Base-by-base conservation (phyloP, 257 asterid genomes). In the Salvia rosmarinus region DNA sequence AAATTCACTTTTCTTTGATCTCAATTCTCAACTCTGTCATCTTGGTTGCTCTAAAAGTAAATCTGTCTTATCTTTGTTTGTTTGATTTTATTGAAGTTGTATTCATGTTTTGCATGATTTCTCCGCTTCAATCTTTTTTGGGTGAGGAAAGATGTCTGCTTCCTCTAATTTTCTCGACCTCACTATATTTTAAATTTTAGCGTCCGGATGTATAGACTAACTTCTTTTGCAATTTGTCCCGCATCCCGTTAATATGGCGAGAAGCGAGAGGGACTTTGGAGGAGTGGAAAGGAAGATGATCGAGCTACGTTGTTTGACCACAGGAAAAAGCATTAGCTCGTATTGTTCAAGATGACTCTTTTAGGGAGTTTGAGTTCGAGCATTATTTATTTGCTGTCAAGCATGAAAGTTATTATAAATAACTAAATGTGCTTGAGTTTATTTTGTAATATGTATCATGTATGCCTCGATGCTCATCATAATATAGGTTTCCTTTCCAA, bases 331-430 rank as follows among this genome's bases (percentile, higher is more conserved):
- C 87, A 73, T 81, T 94, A 77, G 82, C 88, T 35, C 96, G 85
- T 79, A 94, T 94, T 78, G 87, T 94, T 78, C 91, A 82, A 69
- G 95, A 94, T 58, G 99, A 91, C 80, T 88, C 97, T 50, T 91
- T 94, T 77, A 85, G 96, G 86, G 96, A 94, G 77, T 94, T 91
- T 73, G 97, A 94, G 78, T 94, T 94, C 90, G 83, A 93, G 83
- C 99, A 94, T 84, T 94, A 94, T 82, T 85, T 94, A 72, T 94
- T 94, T 86, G 88, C 83, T 89, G 98, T 82, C 96, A n/a, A n/a
- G n/a, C n/a, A n/a, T n/a, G n/a, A n/a, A n/a, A n/a, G n/a, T n/a
- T n/a, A n/a, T n/a, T n/a, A n/a, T n/a, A n/a, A n/a, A n/a, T n/a
- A n/a, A n/a, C n/a, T n/a, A n/a, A n/a, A n/a, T n/a, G n/a, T n/a